Conservation (phyloP, 2,329 filamentous ascomycete species). For the Fusarium papillatum region DNA sequence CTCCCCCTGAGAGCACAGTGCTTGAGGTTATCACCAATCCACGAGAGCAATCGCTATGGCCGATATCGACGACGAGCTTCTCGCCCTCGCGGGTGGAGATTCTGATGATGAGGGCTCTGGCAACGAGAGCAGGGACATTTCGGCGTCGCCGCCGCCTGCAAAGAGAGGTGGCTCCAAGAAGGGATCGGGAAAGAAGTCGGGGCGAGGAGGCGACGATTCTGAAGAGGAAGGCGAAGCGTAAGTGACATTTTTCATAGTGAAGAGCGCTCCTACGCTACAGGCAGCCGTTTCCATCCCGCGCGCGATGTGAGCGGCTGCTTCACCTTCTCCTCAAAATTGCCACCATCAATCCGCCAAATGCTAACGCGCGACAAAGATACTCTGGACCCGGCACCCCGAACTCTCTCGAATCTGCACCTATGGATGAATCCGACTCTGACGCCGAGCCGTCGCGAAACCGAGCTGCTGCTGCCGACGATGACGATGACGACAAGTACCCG, state of each 20-base stretch:
- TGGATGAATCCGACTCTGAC: slow-evolving; percentile 88
- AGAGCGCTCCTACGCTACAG: neutral
- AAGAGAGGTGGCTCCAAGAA: slow-evolving; percentile 49
- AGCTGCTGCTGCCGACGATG: slow-evolving; percentile 62
- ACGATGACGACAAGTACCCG: slow-evolving; percentile 80
- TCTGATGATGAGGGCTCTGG: slow-evolving; percentile 71
- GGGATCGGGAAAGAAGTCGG: slow-evolving; percentile 59
- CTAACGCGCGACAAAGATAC: slow-evolving; percentile 66
- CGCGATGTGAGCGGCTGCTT: neutral
- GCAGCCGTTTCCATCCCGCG: neutral
- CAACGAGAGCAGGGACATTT: slow-evolving; percentile 67
- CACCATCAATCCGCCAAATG: neutral
- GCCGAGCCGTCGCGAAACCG: slow-evolving; percentile 60
- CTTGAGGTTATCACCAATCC: slow-evolving; percentile 11
- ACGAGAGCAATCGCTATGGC: slow-evolving; percentile 71
- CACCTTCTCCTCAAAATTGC: neutral
- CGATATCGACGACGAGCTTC: slow-evolving; percentile 92
- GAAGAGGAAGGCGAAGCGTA: slow-evolving; percentile 75
- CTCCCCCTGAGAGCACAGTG: slow-evolving; percentile 25
- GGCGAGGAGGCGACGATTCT: slow-evolving; percentile 58
- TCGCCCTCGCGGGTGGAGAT: slow-evolving; percentile 89
- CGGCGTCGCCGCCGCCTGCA: slow-evolving; percentile 63
- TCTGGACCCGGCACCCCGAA: slow-evolving; percentile 77
- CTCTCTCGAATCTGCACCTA: slow-evolving; percentile 85
- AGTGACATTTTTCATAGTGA: slow-evolving; percentile 41